Evolutionary conservation across 768 basidiomycete species (phyloP).

Genomic region (Cystobasidium tubakii): DNA sequence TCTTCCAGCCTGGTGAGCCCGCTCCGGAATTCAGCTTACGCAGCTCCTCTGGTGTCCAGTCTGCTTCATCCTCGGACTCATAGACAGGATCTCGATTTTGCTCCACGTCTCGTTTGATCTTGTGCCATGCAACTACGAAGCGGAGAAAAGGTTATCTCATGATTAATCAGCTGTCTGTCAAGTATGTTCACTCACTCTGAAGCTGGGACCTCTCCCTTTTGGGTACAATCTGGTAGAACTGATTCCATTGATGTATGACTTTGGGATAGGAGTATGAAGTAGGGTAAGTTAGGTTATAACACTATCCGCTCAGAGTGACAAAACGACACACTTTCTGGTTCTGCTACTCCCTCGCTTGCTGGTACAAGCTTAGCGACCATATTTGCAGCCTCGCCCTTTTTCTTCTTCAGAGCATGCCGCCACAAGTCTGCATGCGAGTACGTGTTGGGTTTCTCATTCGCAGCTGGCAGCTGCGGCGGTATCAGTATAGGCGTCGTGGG

Average conservation of each 20-base stretch:
- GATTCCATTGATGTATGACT: background rate
- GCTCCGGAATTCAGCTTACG: constrained; percentile 8
- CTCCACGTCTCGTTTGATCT: constrained; percentile 42
- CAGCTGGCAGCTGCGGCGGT: background rate
- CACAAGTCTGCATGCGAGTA: background rate
- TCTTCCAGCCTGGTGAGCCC: constrained; percentile 5
- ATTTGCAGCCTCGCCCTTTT: background rate
- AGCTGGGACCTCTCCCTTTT: background rate
- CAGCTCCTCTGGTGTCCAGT: constrained; percentile 17
- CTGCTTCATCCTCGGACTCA: constrained; percentile 42
- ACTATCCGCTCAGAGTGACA: too few species aligned
- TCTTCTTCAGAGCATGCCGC: background rate
- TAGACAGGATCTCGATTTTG: constrained; percentile 42
- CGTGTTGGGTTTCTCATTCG: background rate
- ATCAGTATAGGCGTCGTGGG: background rate
- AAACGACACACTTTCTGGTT: background rate
- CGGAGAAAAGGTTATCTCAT: background rate
- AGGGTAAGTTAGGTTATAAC: too few species aligned
- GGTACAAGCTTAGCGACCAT: background rate
- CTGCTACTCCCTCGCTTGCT: background rate
- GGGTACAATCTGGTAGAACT: background rate
- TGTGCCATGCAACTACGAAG: constrained; percentile 34
- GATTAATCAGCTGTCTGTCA: too few species aligned
- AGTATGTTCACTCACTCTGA: background rate
- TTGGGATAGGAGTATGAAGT: background rate